Evolutionary conservation across 2,329 filamentous ascomycete species (phyloP).

Genomic region (Sclerotinia borealis): DNA sequence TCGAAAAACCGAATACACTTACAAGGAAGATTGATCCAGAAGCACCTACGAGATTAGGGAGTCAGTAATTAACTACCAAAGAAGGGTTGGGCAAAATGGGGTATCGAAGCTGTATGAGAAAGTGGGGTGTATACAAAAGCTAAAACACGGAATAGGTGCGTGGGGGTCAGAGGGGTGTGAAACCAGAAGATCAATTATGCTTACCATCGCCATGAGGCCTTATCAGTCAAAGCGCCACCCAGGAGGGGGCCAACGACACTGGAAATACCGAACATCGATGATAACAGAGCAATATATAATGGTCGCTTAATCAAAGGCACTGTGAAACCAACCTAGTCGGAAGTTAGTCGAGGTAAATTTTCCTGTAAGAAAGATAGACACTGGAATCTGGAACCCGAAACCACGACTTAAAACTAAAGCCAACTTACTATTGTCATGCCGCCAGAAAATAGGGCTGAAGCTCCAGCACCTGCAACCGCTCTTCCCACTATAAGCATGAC

Average conservation of each 20-base stretch:
- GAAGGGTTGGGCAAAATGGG: neutral
- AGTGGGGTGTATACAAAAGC: neutral
- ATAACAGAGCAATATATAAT: constrained; percentile 31
- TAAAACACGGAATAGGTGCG: neutral
- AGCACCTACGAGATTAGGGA: constrained; percentile 17
- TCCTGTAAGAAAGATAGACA: neutral
- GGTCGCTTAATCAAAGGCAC: constrained; percentile 29
- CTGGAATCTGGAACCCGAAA: neutral
- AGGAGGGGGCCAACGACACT: constrained; percentile 34
- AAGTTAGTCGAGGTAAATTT: constrained; percentile 24
- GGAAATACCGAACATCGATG: constrained; percentile 32
- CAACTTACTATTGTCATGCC: constrained; percentile 16
- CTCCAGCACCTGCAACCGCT: constrained; percentile 33
- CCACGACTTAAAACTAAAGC: neutral
- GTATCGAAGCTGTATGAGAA: neutral
- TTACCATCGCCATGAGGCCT: constrained; percentile 36
- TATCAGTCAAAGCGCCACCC: constrained; percentile 35
- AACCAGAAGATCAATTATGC: neutral
- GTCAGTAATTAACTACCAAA: neutral
- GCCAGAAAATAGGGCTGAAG: constrained; percentile 33
- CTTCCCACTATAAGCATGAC: constrained; percentile 34
- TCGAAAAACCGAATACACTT: neutral
- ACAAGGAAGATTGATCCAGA: constrained; percentile 36
- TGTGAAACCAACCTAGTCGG: constrained; percentile 34
- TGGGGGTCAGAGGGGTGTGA: neutral